These are phyloP conservation scores for Serendipita vermifera DNA, from an alignment of 768 basidiomycete genomes.

Conservation along the genomic window DNA sequence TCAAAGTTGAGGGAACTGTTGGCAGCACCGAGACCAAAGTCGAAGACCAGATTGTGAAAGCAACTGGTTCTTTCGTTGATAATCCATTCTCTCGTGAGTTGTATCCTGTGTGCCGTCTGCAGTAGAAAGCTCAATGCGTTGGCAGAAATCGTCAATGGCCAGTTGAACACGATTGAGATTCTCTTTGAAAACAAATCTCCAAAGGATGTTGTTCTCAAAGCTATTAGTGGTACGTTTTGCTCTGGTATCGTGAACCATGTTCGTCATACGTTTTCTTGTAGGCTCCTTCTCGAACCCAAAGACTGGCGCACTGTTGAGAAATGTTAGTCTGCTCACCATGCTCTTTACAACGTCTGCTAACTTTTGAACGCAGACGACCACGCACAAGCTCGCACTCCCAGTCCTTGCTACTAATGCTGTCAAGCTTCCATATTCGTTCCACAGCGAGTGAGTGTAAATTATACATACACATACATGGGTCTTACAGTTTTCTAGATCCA, in stretches of 20 bases:
- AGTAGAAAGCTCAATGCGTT: background rate
- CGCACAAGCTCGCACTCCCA: background rate
- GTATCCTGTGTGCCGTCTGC: background rate
- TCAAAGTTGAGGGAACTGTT: background rate
- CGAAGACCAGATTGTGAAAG: no score
- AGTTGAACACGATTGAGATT: background rate
- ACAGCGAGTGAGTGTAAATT: constrained; percentile 4
- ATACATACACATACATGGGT: background rate
- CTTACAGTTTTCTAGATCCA: background rate
- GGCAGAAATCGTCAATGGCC: constrained; percentile 8
- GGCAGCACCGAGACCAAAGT: background rate
- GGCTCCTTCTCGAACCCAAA: constrained; percentile 1
- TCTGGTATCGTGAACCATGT: background rate
- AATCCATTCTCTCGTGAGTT: constrained; percentile 4
- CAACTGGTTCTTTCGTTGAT: no score
- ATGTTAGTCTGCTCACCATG: background rate
- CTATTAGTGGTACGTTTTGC: background rate
- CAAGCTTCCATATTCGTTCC: constrained; percentile 2
- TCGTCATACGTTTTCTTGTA: background rate
- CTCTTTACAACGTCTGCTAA: background rate
- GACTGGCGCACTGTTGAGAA: background rate
- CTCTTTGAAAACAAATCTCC: background rate
- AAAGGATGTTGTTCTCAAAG: background rate
- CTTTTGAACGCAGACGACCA: background rate
- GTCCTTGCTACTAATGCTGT: background rate